Evolutionary conservation across 176 grass and related monocot species (phyloP).

Genomic region (Aegilops speltoides): DNA sequence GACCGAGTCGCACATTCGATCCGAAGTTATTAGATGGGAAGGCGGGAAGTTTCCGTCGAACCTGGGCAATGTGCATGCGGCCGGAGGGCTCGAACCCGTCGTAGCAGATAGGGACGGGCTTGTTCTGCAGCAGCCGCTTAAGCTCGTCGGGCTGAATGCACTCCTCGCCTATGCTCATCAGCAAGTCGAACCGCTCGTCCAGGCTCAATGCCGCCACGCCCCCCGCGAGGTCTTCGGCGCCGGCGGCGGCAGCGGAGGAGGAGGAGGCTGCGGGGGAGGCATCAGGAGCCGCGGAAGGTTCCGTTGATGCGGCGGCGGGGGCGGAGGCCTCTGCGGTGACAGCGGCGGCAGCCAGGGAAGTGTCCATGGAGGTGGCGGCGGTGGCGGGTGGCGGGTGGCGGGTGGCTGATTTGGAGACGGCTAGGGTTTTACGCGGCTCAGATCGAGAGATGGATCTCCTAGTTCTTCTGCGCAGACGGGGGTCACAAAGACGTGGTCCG

Average conservation of each 20-base stretch:
- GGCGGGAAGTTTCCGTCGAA: conserved; percentile 23
- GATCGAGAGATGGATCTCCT: background rate
- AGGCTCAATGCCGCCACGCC: conserved; percentile 11
- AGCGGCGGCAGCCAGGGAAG: background rate
- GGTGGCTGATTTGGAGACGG: background rate
- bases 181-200: conserved; percentile 56
- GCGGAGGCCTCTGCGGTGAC: too few species aligned
- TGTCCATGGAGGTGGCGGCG: background rate
- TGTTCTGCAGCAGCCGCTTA: conserved; percentile 52
- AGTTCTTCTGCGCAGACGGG: background rate
- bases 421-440: conserved; percentile 10
- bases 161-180: conserved; percentile 79
- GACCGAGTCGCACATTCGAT: background rate
- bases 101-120: conserved; percentile 68
- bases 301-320: conserved; percentile 6
- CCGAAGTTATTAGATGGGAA: background rate
- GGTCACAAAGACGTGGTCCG: background rate
- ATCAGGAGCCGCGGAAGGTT: background rate
- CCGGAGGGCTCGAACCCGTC: conserved; percentile 86
- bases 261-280: background rate
- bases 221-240: background rate
- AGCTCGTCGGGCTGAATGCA: conserved; percentile 86
- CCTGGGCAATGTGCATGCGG: conserved; percentile 85
- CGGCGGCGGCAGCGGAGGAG: background rate
- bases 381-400: background rate